Base-by-base conservation (phyloP, 139 green algal species). In the Chlorella sp. region DNA sequence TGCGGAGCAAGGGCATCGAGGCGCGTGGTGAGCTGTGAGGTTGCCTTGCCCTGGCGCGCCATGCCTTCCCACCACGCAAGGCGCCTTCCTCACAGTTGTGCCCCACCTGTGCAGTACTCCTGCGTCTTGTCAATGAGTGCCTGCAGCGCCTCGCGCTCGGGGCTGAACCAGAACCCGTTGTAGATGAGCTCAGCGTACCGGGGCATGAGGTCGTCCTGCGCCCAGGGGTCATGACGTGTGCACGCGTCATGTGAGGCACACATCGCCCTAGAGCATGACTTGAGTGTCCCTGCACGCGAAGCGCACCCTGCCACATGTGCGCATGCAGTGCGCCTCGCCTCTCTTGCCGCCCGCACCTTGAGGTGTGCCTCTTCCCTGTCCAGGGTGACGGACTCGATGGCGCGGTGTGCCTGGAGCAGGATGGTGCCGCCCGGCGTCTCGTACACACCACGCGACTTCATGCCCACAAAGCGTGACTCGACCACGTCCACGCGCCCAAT, bases 341-440 rank as follows among this genome's bases (percentile, higher is more conserved):
- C 42, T 17, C 42, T 55, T 4, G 5, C 59, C 26, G 62, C 29
- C 6, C 62, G 5, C 5, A 82, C 84, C 86, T 98, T 98, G 24
- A 97, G 78, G 84, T 98, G 94, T 67, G 85, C 76, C 89, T 97
- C 92, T 2, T 77, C 91, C 60, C 94, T 84, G 83, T 98, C 94
- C 32, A 98, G 81, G 51, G 79, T 91, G 73, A 98, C 91, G 68
- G 77, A 89, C 88, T 98, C 93, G 6, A 98, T 92, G 33, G 87
- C 93, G 63, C 93, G 81, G 80, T 88, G 87, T 0, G 95, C 94
- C 3, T 85, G 67, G 31, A 97, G 77, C 64, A 98, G 82, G 49
- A 99, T 85, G 65, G 95, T 98, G 71, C 96, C 96, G 31, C 96
- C 96, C 23, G 96, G 96, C 0, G 96, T 99, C 87, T 99, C 95